Evolutionary conservation across 495 filamentous ascomycete genomes (phyloP), one percentile per base, ranked within the genome.

Genomic region (Xylona heveae): DNA sequence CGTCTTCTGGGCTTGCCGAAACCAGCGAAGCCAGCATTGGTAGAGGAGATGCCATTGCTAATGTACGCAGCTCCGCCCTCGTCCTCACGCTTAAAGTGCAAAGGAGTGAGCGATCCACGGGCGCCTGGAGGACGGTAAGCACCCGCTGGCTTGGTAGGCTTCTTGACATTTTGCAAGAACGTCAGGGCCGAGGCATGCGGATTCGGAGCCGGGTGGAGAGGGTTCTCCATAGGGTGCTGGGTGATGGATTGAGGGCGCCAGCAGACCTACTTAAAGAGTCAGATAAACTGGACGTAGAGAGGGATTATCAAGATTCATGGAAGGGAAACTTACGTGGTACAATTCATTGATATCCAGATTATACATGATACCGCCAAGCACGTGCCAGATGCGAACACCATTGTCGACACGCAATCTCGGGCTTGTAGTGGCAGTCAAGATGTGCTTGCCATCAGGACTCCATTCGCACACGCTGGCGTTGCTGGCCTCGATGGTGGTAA

Each of bases 61-160:
- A 78, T 59, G 46, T 81, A 88, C 16, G 85, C 84, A 0, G 82
- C 78, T 26, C 88, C 90, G 28, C 88, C 88, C 54, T 97, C 78
- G 37, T 97, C 88, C 52, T 97, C 88, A 24, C 88, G 80, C 59
- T 90, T 92, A 64, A 95, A 97, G 35, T 84, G 79, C 37, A 95
- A 57, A 6, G 88, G 88, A 0, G 88, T 94, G 24, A 68, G 59
- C 42, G 73, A 68, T 29, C 88, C 88, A 42, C 88, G 78, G 17
- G 88, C 88, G 31, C 90, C 90, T n/a, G 88, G 88, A 21, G 88
- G 88, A 22, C 88, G 75, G 49, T 97, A 97, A 9, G 88, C 90
- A 29, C 88, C 88, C 12, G 80, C 80, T 8, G 90, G 78, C 54
- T 95, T 95, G 20, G 80, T 82, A 5, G 88, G 84, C 6, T 82